Evolutionary conservation across 2,329 filamentous ascomycete genomes (phyloP).

Genomic region (Diplodia seriata): DNA sequence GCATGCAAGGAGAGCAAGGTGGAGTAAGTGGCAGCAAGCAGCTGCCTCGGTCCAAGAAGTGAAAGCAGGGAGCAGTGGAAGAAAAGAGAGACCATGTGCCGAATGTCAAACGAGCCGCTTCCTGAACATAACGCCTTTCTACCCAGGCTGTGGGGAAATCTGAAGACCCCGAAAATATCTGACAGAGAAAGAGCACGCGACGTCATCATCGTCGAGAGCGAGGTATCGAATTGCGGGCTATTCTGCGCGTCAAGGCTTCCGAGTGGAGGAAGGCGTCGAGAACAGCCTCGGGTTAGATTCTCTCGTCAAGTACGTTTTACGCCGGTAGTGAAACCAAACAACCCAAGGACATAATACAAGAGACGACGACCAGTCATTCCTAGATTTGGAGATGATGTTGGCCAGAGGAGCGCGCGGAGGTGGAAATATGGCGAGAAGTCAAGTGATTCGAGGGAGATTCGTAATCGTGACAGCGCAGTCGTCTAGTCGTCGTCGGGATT

Average conservation of each 20-base stretch:
- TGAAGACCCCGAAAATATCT: slow-evolving; percentile 30
- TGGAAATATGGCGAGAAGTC: slow-evolving; percentile 26
- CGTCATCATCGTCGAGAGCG: slow-evolving; percentile 31
- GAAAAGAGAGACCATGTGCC: slow-evolving; percentile 30
- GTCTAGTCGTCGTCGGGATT: slow-evolving; percentile 33
- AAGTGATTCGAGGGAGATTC: slow-evolving; percentile 33
- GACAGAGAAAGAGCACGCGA: slow-evolving; percentile 33
- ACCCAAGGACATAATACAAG: slow-evolving; percentile 32
- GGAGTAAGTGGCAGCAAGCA: slow-evolving; percentile 16
- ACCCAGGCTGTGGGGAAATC: slow-evolving; percentile 25
- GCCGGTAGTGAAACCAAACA: slow-evolving; percentile 21
- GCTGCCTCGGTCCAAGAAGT: slow-evolving; percentile 17
- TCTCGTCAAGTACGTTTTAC: slow-evolving; percentile 31
- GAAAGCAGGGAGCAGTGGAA: slow-evolving; percentile 16
- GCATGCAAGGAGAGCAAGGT: slow-evolving; percentile 27
- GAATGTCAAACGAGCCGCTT: slow-evolving; percentile 30
- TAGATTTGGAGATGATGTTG: background rate
- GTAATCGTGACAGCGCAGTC: slow-evolving; percentile 33
- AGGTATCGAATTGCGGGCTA: slow-evolving; percentile 27
- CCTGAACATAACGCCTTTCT: slow-evolving; percentile 30
- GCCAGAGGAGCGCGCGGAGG: slow-evolving; percentile 27
- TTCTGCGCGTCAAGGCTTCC: slow-evolving; percentile 12
- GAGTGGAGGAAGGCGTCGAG: slow-evolving; percentile 10
- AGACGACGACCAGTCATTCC: slow-evolving; percentile 7
- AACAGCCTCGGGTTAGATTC: slow-evolving; percentile 18